Evolutionary conservation across 2,329 filamentous ascomycete species (phyloP).

Genomic region (Nakataea oryzae): DNA sequence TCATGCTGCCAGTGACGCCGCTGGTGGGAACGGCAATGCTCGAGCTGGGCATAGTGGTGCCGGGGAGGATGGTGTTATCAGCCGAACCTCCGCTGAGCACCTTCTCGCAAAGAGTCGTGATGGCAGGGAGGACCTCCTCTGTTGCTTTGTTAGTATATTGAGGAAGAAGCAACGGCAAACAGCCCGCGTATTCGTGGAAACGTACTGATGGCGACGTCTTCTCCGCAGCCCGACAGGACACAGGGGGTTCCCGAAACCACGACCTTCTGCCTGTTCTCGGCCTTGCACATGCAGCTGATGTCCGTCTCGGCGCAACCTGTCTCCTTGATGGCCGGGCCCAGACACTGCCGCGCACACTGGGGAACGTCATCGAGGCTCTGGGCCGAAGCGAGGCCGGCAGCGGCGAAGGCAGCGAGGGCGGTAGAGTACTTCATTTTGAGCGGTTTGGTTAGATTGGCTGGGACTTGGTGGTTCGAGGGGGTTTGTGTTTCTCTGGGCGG

Average conservation of each 20-base stretch:
- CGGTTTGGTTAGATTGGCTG: neutral
- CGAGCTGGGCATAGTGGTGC: neutral
- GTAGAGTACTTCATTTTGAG: slow-evolving; percentile 16
- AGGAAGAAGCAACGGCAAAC: neutral
- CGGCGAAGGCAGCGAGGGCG: slow-evolving; percentile 9
- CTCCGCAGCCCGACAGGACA: slow-evolving; percentile 12
- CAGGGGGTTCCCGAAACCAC: slow-evolving; percentile 12
- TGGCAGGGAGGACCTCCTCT: slow-evolving; percentile 26
- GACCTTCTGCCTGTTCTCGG: slow-evolving; percentile 10
- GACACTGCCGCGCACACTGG: slow-evolving; percentile 13
- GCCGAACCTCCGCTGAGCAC: slow-evolving; percentile 37
- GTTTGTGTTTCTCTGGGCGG: no score
- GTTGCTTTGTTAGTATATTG: neutral
- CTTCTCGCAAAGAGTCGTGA: slow-evolving; percentile 49
- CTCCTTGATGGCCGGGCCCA: slow-evolving; percentile 9
- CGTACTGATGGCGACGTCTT: slow-evolving; percentile 12
- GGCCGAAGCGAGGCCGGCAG: slow-evolving; percentile 11
- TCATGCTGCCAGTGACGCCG: slow-evolving; percentile 1
- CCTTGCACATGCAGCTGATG: slow-evolving; percentile 13
- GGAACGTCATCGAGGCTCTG: slow-evolving; percentile 15
- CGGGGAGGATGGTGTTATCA: slow-evolving; percentile 1
- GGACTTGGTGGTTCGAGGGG: neutral
- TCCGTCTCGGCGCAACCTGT: slow-evolving; percentile 11
- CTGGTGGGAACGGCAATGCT: neutral
- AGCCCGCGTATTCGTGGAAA: neutral